Evolutionary conservation across 768 basidiomycete species (phyloP), one percentile per base, ranked within the genome.

Genomic region (Leccinum longicurvipes): DNA sequence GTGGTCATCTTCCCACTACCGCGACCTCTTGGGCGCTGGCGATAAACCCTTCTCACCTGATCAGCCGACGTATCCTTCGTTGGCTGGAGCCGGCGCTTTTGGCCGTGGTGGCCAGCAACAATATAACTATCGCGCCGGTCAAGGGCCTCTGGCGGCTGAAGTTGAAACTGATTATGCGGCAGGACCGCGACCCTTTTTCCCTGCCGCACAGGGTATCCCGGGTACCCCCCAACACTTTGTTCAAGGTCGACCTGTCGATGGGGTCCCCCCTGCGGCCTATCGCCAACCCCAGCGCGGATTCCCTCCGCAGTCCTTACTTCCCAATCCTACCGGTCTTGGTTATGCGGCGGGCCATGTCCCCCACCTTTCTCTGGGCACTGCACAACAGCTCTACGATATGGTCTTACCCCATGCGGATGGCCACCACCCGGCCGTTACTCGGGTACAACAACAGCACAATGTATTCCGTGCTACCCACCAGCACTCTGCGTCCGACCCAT

Each of bases 401-500:
- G 87, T 91, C 81, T 72, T 77, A 31, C 76, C 80, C 53, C 62
- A 71, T 29, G 39, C 55, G 15, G 83, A 86, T 59, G 77, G 76
- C 58, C 83, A 79, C 50, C 79, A 83, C 66, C 80, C 86, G 32
- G 81, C 87, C 29, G 84, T 89, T 55, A 78, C 82, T 50, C 88
- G 88, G 60, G 83, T 89, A 49, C 89, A 91, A 69, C 88, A 90
- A 62, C 89, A 89, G 65, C 86, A 85, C 66, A 84, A 83, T 61
- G 79, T 79, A 45, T 91, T 87, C 75, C 86, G 87, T 34, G 78
- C 76, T 25, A 82, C 80, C 24, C 89, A 92, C 69, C 90, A 91
- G 59, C 89, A 92, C 70, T 91, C 89, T 32, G 81, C 88, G 4
- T 91, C 89, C 2, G 90, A 92, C 66, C 90, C 89, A 4, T 87